These are phyloP conservation scores for Cucumis variabilis DNA, from an alignment of 331 rosid genomes.

Conservation along the genomic window DNA sequence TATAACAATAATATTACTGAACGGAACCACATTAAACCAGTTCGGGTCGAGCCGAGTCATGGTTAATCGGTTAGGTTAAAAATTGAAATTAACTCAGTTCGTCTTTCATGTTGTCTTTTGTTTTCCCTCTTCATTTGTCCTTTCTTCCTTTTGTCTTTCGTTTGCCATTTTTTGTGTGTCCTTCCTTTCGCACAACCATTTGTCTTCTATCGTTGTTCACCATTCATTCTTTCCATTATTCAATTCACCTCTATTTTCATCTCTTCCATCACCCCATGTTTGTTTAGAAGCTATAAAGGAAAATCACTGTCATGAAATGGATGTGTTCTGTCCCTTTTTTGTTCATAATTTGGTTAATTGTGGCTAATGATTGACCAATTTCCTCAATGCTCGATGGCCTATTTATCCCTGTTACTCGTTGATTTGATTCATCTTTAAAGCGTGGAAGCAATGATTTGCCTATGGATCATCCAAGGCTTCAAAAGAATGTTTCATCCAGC, in stretches of 20 bases:
- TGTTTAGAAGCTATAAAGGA: background rate
- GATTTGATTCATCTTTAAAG: conserved; percentile 66
- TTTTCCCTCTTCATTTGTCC: too few species aligned
- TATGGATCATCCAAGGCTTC: conserved; percentile 83
- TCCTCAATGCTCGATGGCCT: conserved; percentile 93
- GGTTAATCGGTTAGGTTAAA: too few species aligned
- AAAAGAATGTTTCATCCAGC: conserved; percentile 67
- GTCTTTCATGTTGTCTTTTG: too few species aligned
- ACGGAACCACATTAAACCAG: too few species aligned
- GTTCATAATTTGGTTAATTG: conserved; percentile 35
- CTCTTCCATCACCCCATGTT: background rate
- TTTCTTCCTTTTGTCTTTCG: too few species aligned
- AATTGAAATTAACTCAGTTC: too few species aligned
- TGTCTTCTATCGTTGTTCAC: too few species aligned
- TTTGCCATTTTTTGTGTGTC: too few species aligned
- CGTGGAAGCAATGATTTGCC: conserved; percentile 87
- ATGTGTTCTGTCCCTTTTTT: conserved; percentile 36
- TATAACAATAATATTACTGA: too few species aligned
- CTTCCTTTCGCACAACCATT: too few species aligned
- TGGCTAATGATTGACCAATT: conserved; percentile 44
- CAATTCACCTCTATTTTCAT: background rate
- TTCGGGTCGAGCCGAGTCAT: too few species aligned
- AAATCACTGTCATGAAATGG: conserved; percentile 34
- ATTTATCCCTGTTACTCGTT: conserved; percentile 69
- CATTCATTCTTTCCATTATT: too few species aligned